Evolutionary conservation across 139 green algal species (phyloP).

Genomic region (Chlamydomonas incerta): DNA sequence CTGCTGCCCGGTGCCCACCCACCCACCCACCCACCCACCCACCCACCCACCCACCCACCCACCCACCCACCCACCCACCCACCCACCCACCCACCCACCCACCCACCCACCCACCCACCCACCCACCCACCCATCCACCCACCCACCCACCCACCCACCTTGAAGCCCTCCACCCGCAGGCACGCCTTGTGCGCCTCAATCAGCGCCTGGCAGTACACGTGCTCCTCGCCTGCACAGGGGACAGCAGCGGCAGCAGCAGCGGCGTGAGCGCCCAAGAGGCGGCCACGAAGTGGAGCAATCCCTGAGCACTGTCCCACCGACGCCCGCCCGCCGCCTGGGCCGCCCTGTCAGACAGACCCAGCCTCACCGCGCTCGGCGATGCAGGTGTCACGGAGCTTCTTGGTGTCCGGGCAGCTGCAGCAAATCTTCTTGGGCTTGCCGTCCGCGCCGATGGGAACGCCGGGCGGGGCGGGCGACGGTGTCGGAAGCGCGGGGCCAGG

Average conservation of each 20-base stretch:
- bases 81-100: too few relatives aligned
- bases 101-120: background rate
- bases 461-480: constrained; percentile 5
- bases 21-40: too few relatives aligned
- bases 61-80: too few relatives aligned
- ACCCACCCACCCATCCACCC: background rate
- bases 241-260: background rate
- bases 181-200: constrained; percentile 95
- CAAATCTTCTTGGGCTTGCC: constrained; percentile 90
- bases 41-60: too few relatives aligned
- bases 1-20: too few relatives aligned
- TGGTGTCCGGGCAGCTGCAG: constrained; percentile 95
- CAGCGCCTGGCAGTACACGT: constrained; percentile 74
- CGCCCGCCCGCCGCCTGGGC: too few relatives aligned
- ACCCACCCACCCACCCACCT: constrained; percentile 60
- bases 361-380: constrained; percentile 52
- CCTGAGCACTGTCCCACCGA: background rate
- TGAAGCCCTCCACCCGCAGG: constrained; percentile 91
- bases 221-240: constrained; percentile 70
- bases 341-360: too few relatives aligned
- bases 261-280: background rate
- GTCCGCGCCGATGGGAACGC: constrained; percentile 45
- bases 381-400: constrained; percentile 59
- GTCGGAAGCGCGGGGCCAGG: constrained; percentile 19
- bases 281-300: background rate